These are phyloP conservation scores for Otatea glauca DNA, from an alignment of 176 grass and related monocot species.

Conservation along the genomic window DNA sequence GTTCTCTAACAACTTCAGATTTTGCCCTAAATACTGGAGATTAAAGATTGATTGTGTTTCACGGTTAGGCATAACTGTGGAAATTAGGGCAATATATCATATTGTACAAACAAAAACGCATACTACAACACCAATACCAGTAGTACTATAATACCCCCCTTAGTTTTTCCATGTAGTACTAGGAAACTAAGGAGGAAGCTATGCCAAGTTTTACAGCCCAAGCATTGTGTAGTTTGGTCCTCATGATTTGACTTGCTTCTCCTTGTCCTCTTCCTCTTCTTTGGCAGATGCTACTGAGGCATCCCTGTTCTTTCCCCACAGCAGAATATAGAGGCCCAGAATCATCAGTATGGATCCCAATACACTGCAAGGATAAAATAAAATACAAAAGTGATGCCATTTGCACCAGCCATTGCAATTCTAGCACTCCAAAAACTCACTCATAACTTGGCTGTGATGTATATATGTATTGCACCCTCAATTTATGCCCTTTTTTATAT, in stretches of 20 bases:
- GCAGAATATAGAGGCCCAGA: constrained; percentile 73
- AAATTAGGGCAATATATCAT: not conserved
- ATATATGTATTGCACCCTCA: not conserved
- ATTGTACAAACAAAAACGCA: not conserved
- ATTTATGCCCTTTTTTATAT: not conserved
- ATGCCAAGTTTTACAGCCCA: not conserved
- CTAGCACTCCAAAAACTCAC: constrained; percentile 2
- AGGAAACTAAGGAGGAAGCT: not conserved
- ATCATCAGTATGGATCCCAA: constrained; percentile 77
- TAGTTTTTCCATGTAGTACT: not conserved
- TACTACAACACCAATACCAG: constrained; percentile 6
- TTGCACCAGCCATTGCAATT: constrained; percentile 34
- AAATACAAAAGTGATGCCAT: constrained; percentile 36
- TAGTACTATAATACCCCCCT: not conserved
- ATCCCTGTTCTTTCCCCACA: constrained; percentile 93
- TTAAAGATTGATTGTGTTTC: not conserved
- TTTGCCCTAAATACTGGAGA: not conserved
- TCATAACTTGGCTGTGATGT: constrained; percentile 21
- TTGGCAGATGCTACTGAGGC: constrained; percentile 35
- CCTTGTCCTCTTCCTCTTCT: constrained; percentile 59
- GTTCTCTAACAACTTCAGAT: not conserved
- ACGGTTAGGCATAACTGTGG: not conserved
- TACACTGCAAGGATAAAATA: constrained; percentile 62
- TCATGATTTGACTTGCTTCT: constrained; percentile 57
- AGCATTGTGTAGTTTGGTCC: constrained; percentile 23